Conservation (phyloP, 306 rosid species). For the Hylodesmum podocarpum region DNA sequence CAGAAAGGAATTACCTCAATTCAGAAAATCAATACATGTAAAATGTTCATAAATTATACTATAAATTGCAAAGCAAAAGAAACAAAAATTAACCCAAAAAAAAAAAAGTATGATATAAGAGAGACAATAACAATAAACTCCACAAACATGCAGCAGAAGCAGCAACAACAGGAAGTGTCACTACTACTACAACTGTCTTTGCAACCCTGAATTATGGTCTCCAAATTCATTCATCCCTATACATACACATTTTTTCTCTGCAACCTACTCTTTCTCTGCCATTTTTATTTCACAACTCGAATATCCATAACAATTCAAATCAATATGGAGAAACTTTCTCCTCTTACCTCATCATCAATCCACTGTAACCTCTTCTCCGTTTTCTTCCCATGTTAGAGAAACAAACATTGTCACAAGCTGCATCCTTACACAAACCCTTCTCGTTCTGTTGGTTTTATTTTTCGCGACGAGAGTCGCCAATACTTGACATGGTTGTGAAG, state of each 20-base stretch:
- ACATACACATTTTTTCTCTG: conserved; percentile 71
- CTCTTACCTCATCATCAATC: conserved; percentile 73
- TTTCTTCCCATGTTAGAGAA: conserved; percentile 21
- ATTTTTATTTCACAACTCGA: conserved; percentile 82
- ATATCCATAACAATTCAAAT: conserved; percentile 82
- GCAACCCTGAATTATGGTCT: conserved; percentile 69
- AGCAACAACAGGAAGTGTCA: conserved; percentile 50
- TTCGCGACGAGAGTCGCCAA: conserved; percentile 83
- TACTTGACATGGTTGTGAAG: conserved; percentile 23
- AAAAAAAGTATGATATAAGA: conserved; percentile 59
- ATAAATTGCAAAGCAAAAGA: conserved; percentile 57
- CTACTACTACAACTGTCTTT: conserved; percentile 33
- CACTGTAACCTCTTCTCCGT: conserved; percentile 43
- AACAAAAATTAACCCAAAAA: conserved; percentile 48
- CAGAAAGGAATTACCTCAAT: conserved; percentile 40
- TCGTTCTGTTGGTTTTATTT: conserved; percentile 27
- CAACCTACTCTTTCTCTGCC: conserved; percentile 84
- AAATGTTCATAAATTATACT: conserved; percentile 80
- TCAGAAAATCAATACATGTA: conserved; percentile 72
- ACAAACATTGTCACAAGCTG: neutral
- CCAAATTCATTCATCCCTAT: conserved; percentile 78
- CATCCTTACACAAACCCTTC: conserved; percentile 31
- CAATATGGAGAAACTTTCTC: conserved; percentile 73
- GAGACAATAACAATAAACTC: conserved; percentile 61
- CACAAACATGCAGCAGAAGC: conserved; percentile 57